Evolutionary conservation across 805 yeast genomes (phyloP).

Genomic region (Lipomyces japonicus): DNA sequence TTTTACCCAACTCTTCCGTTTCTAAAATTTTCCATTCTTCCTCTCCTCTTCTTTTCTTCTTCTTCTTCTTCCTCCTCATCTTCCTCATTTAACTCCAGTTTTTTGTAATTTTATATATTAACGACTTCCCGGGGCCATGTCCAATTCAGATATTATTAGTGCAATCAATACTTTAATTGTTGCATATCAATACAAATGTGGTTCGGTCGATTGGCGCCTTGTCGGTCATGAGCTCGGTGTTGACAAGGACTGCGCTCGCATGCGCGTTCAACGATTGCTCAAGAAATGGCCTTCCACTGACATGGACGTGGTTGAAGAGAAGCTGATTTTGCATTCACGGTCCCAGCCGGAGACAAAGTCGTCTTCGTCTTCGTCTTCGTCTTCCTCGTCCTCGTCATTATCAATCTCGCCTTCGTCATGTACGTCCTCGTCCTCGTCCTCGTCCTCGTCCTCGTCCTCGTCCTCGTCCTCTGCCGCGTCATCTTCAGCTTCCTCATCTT

Average conservation of each 20-base stretch:
- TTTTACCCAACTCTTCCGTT: too few relatives aligned
- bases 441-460: not conserved
- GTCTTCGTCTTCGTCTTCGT: not conserved
- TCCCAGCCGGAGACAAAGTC: not conserved
- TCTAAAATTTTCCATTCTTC: too few relatives aligned
- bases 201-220: slow-evolving; percentile 30
- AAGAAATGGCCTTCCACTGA: slow-evolving; percentile 27
- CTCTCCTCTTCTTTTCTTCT: too few relatives aligned
- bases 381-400: not conserved
- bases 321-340: slow-evolving; percentile 9
- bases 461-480: not conserved
- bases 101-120: not conserved
- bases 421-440: not conserved
- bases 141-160: slow-evolving; percentile 28
- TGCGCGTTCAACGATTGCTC: slow-evolving; percentile 28
- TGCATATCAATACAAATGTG: slow-evolving; percentile 25
- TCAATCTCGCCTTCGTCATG: not conserved
- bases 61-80: too few relatives aligned
- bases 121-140: slow-evolving; percentile 9
- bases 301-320: slow-evolving; percentile 26
- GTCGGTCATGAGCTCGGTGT: slow-evolving; percentile 29
- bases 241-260: slow-evolving; percentile 28
- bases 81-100: too few relatives aligned
- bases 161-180: slow-evolving; percentile 27
- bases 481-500: not conserved